Conservation (phyloP, 1,284 basidiomycete genomes). For the Mycosarcoma mackinlayi region DNA sequence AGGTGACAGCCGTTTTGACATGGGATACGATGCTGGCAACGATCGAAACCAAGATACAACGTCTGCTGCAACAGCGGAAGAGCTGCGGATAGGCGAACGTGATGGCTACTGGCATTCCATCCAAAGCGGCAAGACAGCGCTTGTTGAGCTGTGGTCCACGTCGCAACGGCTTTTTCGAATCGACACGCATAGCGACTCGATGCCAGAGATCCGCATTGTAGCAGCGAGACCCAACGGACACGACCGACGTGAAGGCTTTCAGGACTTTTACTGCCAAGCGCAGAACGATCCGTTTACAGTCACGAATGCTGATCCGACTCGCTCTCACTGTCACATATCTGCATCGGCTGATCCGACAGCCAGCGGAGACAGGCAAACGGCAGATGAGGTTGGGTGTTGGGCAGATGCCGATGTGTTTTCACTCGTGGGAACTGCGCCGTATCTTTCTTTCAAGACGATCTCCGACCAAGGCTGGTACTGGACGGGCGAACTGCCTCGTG, state of each 20-base stretch:
- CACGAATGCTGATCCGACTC: too few species aligned
- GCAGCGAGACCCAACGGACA: slow-evolving; percentile 32
- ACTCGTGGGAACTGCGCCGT: slow-evolving; percentile 22
- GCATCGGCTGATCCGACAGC: neutral
- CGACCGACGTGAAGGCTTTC: slow-evolving; percentile 39
- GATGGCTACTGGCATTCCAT: slow-evolving; percentile 28
- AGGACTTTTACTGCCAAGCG: slow-evolving; percentile 44
- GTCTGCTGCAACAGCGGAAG: slow-evolving; percentile 5
- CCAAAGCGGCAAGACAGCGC: slow-evolving; percentile 27
- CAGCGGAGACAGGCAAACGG: neutral
- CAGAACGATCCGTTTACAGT: slow-evolving; percentile 10
- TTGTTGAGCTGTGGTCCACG: slow-evolving; percentile 20
- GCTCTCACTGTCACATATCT: neutral
- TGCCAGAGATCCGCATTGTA: slow-evolving; percentile 34
- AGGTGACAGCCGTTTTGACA: neutral
- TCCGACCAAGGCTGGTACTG: slow-evolving; percentile 24
- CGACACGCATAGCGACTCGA: neutral
- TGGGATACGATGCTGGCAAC: too few species aligned
- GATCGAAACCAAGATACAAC: neutral
- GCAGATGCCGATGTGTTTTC: slow-evolving; percentile 41
- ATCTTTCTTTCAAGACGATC: slow-evolving; percentile 26
- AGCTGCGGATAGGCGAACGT: slow-evolving; percentile 26
- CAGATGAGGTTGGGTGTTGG: slow-evolving; percentile 31
- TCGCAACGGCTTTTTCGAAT: neutral
- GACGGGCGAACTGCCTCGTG: slow-evolving; percentile 36